A percentile compares a stretch with the other conserved stretches of the same genome.
Evolutionary conservation across 495 filamentous ascomycete genomes (phyloP).

Genomic region (Oleoguttula mirabilis): DNA sequence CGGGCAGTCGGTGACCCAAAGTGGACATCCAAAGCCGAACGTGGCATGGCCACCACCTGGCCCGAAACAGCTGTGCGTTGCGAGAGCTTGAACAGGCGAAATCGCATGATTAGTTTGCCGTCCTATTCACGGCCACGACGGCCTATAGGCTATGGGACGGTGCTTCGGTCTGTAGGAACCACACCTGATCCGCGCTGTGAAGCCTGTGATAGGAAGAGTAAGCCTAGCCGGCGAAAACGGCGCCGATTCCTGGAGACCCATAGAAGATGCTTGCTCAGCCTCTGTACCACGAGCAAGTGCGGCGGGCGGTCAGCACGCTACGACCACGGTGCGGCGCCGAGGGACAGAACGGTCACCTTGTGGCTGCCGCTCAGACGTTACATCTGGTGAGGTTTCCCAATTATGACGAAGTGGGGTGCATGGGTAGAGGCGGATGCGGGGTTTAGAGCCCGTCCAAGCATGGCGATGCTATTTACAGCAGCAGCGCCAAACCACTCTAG

Average conservation of each 20-base stretch:
- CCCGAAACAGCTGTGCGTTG: background rate
- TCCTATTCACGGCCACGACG: background rate
- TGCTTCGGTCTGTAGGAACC: too few relatives aligned
- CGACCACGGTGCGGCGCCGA: background rate
- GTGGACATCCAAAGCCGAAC: background rate
- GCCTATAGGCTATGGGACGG: too few relatives aligned
- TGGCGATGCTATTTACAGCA: too few relatives aligned
- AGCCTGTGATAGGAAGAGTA: too few relatives aligned
- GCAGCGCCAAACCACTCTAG: too few relatives aligned
- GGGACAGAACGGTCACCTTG: background rate
- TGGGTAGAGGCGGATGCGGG: too few relatives aligned
- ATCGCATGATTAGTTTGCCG: background rate
- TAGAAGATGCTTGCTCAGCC: background rate
- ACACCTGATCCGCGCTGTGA: background rate
- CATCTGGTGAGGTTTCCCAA: too few relatives aligned
- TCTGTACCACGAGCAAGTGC: background rate
- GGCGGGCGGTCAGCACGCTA: background rate
- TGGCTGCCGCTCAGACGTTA: slow-evolving; percentile 1
- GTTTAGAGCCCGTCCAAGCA: too few relatives aligned
- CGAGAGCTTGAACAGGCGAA: background rate
- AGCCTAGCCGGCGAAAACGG: background rate
- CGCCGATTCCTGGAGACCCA: background rate
- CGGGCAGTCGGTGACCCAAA: background rate
- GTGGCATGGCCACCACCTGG: background rate
- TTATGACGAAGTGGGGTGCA: too few relatives aligned